Evolutionary conservation across 2,329 filamentous ascomycete species (phyloP).

Genomic region (Didymella exigua): DNA sequence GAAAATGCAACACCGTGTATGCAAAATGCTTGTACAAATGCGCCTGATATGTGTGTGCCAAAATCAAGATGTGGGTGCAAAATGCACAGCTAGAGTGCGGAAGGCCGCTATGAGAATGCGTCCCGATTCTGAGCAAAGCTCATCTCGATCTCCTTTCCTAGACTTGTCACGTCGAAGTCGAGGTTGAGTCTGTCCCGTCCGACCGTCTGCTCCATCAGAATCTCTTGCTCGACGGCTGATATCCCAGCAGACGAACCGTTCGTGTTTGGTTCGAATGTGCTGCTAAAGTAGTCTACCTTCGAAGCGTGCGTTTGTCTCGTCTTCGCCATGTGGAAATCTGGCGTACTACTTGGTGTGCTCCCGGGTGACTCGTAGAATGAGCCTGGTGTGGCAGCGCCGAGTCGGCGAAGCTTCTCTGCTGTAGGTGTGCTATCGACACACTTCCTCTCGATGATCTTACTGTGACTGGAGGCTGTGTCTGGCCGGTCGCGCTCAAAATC

Average conservation of each 20-base stretch:
- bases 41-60: not conserved
- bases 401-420: constrained; percentile 46
- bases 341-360: constrained; percentile 8
- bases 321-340: constrained; percentile 2
- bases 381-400: constrained; percentile 26
- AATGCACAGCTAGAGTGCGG: not conserved
- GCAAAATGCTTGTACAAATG: not conserved
- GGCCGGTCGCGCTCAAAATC: constrained; percentile 51
- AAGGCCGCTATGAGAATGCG: not conserved
- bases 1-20: not conserved
- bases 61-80: not conserved
- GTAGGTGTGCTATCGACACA: constrained; percentile 54
- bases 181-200: constrained; percentile 23
- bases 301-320: not conserved
- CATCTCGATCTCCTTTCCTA: constrained; percentile 39
- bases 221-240: constrained; percentile 45
- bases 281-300: constrained; percentile 9
- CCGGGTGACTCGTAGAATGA: constrained; percentile 21
- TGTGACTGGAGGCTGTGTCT: constrained; percentile 48
- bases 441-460: constrained; percentile 50
- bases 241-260: constrained; percentile 51
- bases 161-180: constrained; percentile 23
- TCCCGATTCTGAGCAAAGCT: constrained; percentile 20
- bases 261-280: not conserved
- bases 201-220: constrained; percentile 29